Base-by-base conservation (phyloP, 2,329 filamentous ascomycete genomes). In the Zymoseptoria pseudotritici region DNA sequence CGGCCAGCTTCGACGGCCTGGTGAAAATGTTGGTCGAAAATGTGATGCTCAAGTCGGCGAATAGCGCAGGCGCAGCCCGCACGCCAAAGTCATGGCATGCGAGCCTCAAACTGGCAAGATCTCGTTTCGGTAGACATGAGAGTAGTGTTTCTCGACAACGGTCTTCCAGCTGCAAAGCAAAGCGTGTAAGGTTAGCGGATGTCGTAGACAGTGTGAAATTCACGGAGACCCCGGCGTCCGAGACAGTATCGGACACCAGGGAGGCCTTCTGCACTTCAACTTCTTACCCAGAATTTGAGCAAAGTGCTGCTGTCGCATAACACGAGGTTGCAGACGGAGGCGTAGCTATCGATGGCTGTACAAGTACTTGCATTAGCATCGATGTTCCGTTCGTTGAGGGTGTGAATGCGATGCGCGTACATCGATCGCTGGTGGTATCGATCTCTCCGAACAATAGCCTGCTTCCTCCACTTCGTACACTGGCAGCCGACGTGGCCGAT, bases 11-110 rank as follows among this genome's bases (percentile, higher is more conserved):
- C 63, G 84, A 82, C 36, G 86, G 84, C 67, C 86, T 87, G 56
- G 89, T 91, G 72, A 96, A 92, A 60, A 87, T 87, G 69, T 82
- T 88, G 55, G 89, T 79, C 29, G 84, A 83, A 76, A 92, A 91
- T 67, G 84, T 89, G 70, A 90, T 74, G 70, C 83, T 81, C 71
- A 88, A 80, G 74, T 86, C 82, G 65, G 83, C 77, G 77, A 92
- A 92, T 68, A 91, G 81, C 58, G 80, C 78, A 71, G 83, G 85
- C 67, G 88, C 89, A 70, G 87, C 80, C 66, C 88, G 79, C 66
- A 86, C 84, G 72, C 85, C 86, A 75, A 86, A 88, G 67, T 88
- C 86, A 68, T 87, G 85, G 68, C 83, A 88, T 67, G 86, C 81
- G 58, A 87, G 80, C 61, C 89, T 85, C 57, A 91, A 67, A 65